Conservation (phyloP, 495 filamentous ascomycete genomes). For the Penicillium steckii region DNA sequence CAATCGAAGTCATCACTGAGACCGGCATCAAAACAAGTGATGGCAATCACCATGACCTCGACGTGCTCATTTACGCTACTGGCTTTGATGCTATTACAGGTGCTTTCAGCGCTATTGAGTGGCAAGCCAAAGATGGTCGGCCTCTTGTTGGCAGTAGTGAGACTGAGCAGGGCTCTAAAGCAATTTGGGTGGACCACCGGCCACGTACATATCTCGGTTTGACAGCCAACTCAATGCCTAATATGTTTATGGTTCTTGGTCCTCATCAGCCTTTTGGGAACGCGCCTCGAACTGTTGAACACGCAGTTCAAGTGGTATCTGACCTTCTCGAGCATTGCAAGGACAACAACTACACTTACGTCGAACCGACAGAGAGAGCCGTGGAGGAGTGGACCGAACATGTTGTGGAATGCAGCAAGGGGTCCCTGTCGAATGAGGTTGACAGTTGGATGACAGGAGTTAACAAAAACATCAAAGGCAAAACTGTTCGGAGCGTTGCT, state of each 20-base stretch:
- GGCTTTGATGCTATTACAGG: constrained; percentile 38
- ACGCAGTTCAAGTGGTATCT: constrained; percentile 17
- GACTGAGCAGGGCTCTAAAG: constrained; percentile 6
- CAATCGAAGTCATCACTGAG: constrained; percentile 21
- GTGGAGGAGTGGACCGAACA: constrained; percentile 22
- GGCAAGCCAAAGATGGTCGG: constrained; percentile 18
- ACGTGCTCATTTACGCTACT: constrained; percentile 38
- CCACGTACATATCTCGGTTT: constrained; percentile 29
- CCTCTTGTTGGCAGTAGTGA: constrained; percentile 18
- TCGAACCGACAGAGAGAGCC: constrained; percentile 16
- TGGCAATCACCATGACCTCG: constrained; percentile 35
- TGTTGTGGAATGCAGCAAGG: constrained; percentile 19
- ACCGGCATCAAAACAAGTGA: constrained; percentile 34
- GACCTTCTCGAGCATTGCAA: constrained; percentile 19
- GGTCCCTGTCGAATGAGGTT: constrained; percentile 16
- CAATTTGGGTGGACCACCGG: constrained; percentile 24
- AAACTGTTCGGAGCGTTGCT: constrained; percentile 29
- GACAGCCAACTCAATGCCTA: constrained; percentile 27
- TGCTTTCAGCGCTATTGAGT: constrained; percentile 30
- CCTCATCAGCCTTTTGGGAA: constrained; percentile 31
- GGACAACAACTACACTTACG: constrained; percentile 16
- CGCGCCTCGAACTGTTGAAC: constrained; percentile 18
- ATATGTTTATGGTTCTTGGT: constrained; percentile 36
- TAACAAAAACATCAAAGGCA: constrained; percentile 31
- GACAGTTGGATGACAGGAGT: constrained; percentile 38